These are phyloP conservation scores for Lunasporangiospora selenospora DNA, from an alignment of 192 early-diverging fungal species.

Conservation along the genomic window DNA sequence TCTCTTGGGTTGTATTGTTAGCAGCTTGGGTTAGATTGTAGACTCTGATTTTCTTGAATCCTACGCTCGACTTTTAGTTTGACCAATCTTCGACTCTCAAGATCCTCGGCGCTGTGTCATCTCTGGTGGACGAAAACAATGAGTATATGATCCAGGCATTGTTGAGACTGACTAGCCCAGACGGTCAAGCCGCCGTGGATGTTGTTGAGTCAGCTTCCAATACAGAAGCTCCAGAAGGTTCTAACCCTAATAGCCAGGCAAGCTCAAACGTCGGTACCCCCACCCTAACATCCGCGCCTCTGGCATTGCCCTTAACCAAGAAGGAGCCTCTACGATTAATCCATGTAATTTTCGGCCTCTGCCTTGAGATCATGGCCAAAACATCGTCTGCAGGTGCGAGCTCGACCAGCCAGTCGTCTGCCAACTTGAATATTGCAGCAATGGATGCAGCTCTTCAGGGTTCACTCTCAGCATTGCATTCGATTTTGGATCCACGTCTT, in stretches of 20 bases:
- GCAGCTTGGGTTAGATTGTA: no score
- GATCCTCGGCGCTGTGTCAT: constrained; percentile 63
- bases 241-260: no score
- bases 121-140: constrained; percentile 54
- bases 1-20: no score
- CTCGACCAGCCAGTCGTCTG: constrained; percentile 34
- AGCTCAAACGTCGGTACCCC: no score
- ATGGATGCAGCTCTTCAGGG: constrained; percentile 49
- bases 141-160: constrained; percentile 54
- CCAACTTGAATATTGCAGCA: constrained; percentile 37
- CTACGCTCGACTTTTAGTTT: constrained; percentile 49
- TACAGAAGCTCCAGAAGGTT: no score
- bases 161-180: constrained; percentile 25
- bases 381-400: constrained; percentile 39
- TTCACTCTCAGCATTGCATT: constrained; percentile 60
- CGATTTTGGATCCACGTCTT: constrained; percentile 57
- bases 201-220: no score
- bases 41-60: no score
- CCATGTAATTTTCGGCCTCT: constrained; percentile 75
- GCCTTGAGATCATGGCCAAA: constrained; percentile 63
- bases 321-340: constrained; percentile 52
- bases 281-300: no score
- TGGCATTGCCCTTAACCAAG: no score
- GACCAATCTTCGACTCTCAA: constrained; percentile 65
- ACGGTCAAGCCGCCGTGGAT: no score